Conservation (phyloP, 1,139 yeast genomes). For the Blastobotrys buckinghamii region DNA sequence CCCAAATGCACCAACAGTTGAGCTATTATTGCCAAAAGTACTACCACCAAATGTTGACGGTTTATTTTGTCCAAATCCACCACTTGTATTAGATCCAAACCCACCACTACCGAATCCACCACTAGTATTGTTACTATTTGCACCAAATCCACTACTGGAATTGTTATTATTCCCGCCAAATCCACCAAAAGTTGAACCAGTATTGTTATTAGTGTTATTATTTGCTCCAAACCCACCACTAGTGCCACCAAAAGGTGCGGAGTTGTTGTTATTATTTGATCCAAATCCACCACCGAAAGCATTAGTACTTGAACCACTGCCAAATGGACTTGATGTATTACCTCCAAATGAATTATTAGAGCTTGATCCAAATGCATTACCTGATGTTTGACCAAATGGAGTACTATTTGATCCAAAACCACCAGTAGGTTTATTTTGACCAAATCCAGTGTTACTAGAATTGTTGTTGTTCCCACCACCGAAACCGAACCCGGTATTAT, state of each 20-base stretch:
- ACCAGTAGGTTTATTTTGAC: background rate
- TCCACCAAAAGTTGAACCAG: no score
- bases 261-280: slow-evolving; percentile 16
- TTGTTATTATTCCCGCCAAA: no score
- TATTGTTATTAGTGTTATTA: no score
- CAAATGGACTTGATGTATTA: no score
- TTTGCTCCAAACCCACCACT: no score
- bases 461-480: slow-evolving; percentile 8
- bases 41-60: slow-evolving; percentile 13
- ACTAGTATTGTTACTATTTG: slow-evolving; percentile 11
- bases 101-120: slow-evolving; percentile 13
- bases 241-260: no score
- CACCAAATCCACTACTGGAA: slow-evolving; percentile 27
- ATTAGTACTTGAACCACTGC: background rate
- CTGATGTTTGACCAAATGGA: no score
- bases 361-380: background rate
- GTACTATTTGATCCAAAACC: slow-evolving; percentile 14
- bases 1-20: slow-evolving; percentile 15
- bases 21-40: slow-evolving; percentile 19
- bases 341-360: no score
- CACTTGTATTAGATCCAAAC: background rate
- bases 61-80: slow-evolving; percentile 10
- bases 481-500: slow-evolving; percentile 12
- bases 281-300: slow-evolving; percentile 10
- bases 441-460: background rate